Evolutionary conservation across 441 rosid genomes (phyloP).

Genomic region (Aquilaria agallochum): DNA sequence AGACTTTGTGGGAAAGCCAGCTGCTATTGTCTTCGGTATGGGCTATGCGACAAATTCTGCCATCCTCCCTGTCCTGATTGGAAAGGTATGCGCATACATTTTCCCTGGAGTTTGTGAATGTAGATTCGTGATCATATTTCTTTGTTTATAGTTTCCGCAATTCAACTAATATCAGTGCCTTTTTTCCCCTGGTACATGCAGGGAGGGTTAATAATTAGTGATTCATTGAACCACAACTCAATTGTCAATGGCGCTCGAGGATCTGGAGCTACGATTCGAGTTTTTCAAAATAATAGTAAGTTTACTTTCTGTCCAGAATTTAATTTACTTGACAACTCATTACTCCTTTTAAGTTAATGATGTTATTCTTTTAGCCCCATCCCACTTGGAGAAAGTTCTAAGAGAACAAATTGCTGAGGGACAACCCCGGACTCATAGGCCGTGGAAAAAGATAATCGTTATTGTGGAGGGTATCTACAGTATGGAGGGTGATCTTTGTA

Average conservation of each 20-base stretch:
- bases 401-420: slow-evolving; percentile 83
- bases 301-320: slow-evolving; percentile 5
- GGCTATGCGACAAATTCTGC: slow-evolving; percentile 77
- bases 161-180: neutral
- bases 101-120: neutral
- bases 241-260: slow-evolving; percentile 87
- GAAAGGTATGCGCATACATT: slow-evolving; percentile 34
- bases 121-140: neutral
- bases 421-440: slow-evolving; percentile 78
- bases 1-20: slow-evolving; percentile 68
- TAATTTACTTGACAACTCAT: neutral
- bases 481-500: slow-evolving; percentile 80
- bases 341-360: neutral
- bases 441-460: slow-evolving; percentile 82
- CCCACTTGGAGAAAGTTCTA: slow-evolving; percentile 76
- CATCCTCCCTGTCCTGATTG: slow-evolving; percentile 62
- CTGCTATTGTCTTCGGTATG: slow-evolving; percentile 74
- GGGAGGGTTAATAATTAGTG: slow-evolving; percentile 78
- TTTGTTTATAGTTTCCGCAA: neutral
- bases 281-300: slow-evolving; percentile 73
- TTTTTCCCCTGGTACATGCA: slow-evolving; percentile 12
- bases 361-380: slow-evolving; percentile 37
- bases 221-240: slow-evolving; percentile 77
- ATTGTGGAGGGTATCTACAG: slow-evolving; percentile 80
- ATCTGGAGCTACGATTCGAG: slow-evolving; percentile 71